Evolutionary conservation across 2,329 filamentous ascomycete species (phyloP), one percentile per base, ranked within the genome.

Genomic region (Ilyonectria mors-panacis): DNA sequence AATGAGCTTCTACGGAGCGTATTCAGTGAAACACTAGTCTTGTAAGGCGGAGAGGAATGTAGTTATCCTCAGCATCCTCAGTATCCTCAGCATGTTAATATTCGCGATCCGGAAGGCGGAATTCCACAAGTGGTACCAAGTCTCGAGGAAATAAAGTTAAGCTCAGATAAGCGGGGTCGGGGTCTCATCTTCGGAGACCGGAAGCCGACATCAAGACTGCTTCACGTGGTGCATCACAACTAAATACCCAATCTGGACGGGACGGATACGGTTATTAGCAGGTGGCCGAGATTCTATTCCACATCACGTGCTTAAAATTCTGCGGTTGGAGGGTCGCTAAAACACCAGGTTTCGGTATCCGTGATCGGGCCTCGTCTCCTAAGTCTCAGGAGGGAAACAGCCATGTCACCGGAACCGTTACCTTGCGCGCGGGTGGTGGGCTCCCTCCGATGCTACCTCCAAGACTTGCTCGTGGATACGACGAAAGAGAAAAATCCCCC

Each of bases 111-210:
- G 13, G 45, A 26, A 23, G 19, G 42, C 12, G 19, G 42, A 45
- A 45, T 45, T 45, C 19, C n/a, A n/a, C n/a, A 45, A 45, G 42
- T 12, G 19, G 19, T 6, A 21, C 42, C 8, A 19, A 21, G 42
- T 33, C 19, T 21, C 5, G 21, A 48, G 47, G 28, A 33, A n/a
- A 21, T 21, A 23, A 50, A 35, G 15, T 21, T 51, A 63, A 63
- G 59, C 44, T 63, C 44, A 28, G 21, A 30, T 42, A 56, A 55
- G 53, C 47, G 59, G 53, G 59, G 44, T 23, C 51, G 15, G 44
- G 8, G 47, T 28, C 47, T 45, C 55, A 47, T 37, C 17, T 26
- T 33, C 28, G 59, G 17, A 37, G 59, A 17, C 30, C 51, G 47
- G 42, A 35, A 63, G 51, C 59, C 53, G 59, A 53, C 17, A n/a